Evolutionary conservation across 768 basidiomycete species (phyloP).

Genomic region (Auriscalpium orientale): DNA sequence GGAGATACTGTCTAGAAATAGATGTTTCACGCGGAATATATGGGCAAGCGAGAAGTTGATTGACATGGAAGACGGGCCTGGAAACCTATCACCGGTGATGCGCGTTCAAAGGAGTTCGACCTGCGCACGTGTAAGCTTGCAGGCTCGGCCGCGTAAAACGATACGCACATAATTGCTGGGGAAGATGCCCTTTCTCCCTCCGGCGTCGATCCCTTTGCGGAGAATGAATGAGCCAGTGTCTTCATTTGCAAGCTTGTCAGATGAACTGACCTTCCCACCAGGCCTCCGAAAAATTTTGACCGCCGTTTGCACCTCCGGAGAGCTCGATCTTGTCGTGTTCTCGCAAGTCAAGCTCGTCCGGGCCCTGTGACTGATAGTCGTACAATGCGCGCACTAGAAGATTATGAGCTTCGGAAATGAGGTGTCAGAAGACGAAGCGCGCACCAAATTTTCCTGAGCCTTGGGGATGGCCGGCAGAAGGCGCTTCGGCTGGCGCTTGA

Average conservation of each 20-base stretch:
- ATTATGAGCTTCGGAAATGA: conserved; percentile 2
- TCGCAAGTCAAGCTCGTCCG: conserved; percentile 57
- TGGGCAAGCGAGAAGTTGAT: too few species aligned
- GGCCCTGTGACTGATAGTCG: conserved; percentile 64
- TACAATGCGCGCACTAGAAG: conserved; percentile 72
- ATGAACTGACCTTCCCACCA: conserved; percentile 75
- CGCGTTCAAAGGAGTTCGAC: conserved; percentile 34
- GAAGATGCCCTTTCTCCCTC: conserved; percentile 71
- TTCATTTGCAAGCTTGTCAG: too few species aligned
- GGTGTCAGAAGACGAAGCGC: conserved; percentile 14
- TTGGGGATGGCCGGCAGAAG: conserved; percentile 18
- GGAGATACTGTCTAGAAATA: too few species aligned
- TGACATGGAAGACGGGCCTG: too few species aligned
- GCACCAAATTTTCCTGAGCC: conserved; percentile 45
- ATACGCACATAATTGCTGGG: conserved; percentile 80
- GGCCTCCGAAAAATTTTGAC: conserved; percentile 63
- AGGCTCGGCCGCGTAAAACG: not conserved
- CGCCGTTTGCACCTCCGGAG: conserved; percentile 51
- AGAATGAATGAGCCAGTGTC: too few species aligned
- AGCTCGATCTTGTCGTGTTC: conserved; percentile 61
- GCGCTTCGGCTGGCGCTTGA: conserved; percentile 10
- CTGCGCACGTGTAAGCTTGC: conserved; percentile 23
- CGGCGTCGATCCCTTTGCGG: conserved; percentile 45
- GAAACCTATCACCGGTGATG: too few species aligned
- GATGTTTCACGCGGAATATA: too few species aligned